Base-by-base conservation (phyloP, 106 monocot species). In the Acorus gramineus region DNA sequence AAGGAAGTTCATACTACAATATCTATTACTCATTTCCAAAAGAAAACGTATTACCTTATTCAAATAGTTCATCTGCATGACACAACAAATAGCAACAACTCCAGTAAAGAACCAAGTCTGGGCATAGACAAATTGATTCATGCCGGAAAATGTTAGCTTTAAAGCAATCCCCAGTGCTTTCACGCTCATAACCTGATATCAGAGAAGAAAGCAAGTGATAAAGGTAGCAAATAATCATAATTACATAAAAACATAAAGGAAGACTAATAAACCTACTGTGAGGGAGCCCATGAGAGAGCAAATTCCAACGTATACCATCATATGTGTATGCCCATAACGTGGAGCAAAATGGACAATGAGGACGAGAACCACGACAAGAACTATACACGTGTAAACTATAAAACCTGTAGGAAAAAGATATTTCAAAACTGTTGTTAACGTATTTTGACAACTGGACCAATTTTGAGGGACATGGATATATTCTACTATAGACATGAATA, bases 221-320 rank as follows among this genome's bases (percentile, higher is more conserved):
- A 28, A 28, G 28, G 28, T 28, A 28, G 28, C 28, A 28, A 28
- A 28, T 0, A 1, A 28, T 28, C 28, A 28, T 28, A 28, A 28
- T 28, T 28, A 28, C 28, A 28, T 28, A 28, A 28, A 28, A 8
- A 43, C 2, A 1, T 43, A 53, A 64, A 64, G 47, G 46, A 61
- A 46, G 8, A 8, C 3, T 46, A 61, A 61, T 8, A 44, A 13
- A 50, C 45, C 6, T 64, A 64, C 63, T 14, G 63, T 64, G 48
- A 64, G 63, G 51, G 63, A 66, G n/a, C 66, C 66, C 52, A 54
- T 43, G 12, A 66, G 53, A 13, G 66, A 66, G 53, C 66, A 66
- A 8, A 66, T 66, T 44, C 66, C 66, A 44, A 66, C 53, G 45
- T 66, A 66, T 7, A 66, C 53, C 52, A 66, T 5, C 66, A 66